phyloP scores from a whole-genome alignment of 2,329 filamentous ascomycete genomes.

The Cladosporium oxysporum region DNA sequence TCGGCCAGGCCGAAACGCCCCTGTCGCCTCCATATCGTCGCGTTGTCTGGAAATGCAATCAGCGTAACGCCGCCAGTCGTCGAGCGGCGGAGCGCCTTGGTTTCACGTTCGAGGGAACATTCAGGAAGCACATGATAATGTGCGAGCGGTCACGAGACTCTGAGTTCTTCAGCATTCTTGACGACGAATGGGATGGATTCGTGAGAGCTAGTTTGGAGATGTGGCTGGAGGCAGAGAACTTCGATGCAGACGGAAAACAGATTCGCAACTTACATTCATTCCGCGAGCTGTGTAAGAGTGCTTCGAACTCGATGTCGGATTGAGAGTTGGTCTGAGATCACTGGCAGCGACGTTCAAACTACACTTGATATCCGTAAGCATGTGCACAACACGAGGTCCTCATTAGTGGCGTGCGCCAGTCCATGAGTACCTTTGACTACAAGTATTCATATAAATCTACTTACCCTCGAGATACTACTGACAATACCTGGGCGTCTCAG shows the following conservation, averaged over 20 bases:
- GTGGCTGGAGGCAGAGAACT: constrained; percentile 60
- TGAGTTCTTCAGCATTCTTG: constrained; percentile 60
- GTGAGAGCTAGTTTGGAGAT: constrained; percentile 50
- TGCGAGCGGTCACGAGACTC: constrained; percentile 61
- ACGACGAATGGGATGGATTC: constrained; percentile 57
- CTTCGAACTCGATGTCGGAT: no score
- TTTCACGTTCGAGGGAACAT: constrained; percentile 61
- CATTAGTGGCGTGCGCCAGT: neutral
- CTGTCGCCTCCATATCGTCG: constrained; percentile 54
- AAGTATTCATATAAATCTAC: neutral
- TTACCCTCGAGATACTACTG: neutral
- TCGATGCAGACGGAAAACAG: constrained; percentile 57
- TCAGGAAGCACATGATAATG: constrained; percentile 62
- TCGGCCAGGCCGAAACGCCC: constrained; percentile 43
- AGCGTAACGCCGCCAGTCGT: constrained; percentile 56
- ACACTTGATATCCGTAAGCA: neutral
- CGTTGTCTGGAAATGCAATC: constrained; percentile 66
- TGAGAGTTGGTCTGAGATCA: neutral
- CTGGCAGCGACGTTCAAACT: neutral
- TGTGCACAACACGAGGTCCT: neutral
- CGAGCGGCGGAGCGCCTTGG: constrained; percentile 60
- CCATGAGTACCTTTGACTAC: neutral
- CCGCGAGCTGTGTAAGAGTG: constrained; percentile 23
- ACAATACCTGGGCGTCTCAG: neutral
- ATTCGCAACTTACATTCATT: constrained; percentile 46